Conservation (phyloP, 192 early-diverging fungal genomes). For the Rhizophagus sp. region DNA sequence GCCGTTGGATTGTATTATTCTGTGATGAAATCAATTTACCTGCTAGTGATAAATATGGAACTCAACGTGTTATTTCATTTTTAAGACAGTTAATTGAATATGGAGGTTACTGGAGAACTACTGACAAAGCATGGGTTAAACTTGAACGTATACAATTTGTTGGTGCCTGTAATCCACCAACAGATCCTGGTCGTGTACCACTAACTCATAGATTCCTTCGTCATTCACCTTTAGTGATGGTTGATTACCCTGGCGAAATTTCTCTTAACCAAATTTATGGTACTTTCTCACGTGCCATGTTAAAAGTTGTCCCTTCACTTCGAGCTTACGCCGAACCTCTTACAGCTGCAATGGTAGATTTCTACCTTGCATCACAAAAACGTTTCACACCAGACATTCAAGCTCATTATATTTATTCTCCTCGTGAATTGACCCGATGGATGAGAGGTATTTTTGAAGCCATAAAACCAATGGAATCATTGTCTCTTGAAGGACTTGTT, state of each 20-base stretch:
- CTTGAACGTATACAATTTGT: constrained; percentile 99
- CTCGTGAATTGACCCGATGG: constrained; percentile 99
- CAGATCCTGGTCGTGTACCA: constrained; percentile 97
- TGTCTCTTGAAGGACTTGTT: constrained; percentile 82
- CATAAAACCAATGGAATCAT: constrained; percentile 79
- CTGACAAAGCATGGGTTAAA: constrained; percentile 91
- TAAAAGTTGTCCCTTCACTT: constrained; percentile 89
- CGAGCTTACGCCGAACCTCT: constrained; percentile 89
- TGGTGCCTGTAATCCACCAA: constrained; percentile 99
- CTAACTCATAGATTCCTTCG: constrained; percentile 95
- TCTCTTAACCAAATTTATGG: constrained; percentile 96
- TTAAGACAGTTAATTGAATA: constrained; percentile 93
- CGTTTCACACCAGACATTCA: constrained; percentile 97
- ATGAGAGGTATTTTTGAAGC: constrained; percentile 96
- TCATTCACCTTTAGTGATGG: constrained; percentile 95
- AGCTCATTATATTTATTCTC: constrained; percentile 99
- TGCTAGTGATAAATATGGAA: constrained; percentile 93
- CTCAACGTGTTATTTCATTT: constrained; percentile 97
- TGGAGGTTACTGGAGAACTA: constrained; percentile 94
- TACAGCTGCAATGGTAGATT: constrained; percentile 96
- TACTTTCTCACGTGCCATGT: constrained; percentile 88
- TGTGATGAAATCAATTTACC: constrained; percentile 99
- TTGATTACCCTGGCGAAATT: constrained; percentile 94
- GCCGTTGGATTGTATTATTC: constrained; percentile 97
- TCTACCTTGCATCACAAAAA: constrained; percentile 87